Evolutionary conservation across 2,329 filamentous ascomycete species (phyloP), one percentile per base, ranked within the genome.

Genomic region (Diaporthe velutina): DNA sequence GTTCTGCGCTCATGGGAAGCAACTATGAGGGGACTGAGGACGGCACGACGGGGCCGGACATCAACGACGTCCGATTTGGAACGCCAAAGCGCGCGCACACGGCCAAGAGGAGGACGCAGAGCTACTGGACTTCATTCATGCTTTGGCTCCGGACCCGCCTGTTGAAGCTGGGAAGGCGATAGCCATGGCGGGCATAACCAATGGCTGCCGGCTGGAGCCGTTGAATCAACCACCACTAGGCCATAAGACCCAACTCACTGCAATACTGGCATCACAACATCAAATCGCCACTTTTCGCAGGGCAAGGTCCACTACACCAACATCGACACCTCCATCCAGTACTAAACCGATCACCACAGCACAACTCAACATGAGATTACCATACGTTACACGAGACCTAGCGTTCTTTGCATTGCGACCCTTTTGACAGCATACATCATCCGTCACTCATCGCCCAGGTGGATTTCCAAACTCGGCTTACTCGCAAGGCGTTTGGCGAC

Each of bases 141-240:
- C 85, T 93, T 73, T 93, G 91, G 91, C 80, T 93, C 35, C 85
- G 90, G 75, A 93, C 91, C n/a, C 86, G 87, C 75, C 82, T 90
- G 42, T 81, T 90, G 61, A 83, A 85, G 9, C 80, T 87, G 75
- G 78, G 82, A 70, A 80, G 80, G 70, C 77, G 77, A 40, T 78
- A 77, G 52, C 60, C 6, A 2, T 64, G 9, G 6, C n/a, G 5
- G n/a, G 30, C 2, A 2, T 4, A 25, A 15, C 13, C 33, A 68
- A 48, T 9, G n/a, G 19, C 64, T 54, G 15, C 10, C 48, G 33
- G n/a, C 64, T 19, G 33, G 9, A 54, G n/a, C 8, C 30, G 48
- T 54, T 30, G n/a, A 67, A 52, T 25, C 8, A 40, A 40, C 30
- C 13, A 67, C 15, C 19, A 33, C 45, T 6, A 54, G 22, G 33